Evolutionary conservation across 768 basidiomycete species (phyloP).

Genomic region (Grammothele lineata): DNA sequence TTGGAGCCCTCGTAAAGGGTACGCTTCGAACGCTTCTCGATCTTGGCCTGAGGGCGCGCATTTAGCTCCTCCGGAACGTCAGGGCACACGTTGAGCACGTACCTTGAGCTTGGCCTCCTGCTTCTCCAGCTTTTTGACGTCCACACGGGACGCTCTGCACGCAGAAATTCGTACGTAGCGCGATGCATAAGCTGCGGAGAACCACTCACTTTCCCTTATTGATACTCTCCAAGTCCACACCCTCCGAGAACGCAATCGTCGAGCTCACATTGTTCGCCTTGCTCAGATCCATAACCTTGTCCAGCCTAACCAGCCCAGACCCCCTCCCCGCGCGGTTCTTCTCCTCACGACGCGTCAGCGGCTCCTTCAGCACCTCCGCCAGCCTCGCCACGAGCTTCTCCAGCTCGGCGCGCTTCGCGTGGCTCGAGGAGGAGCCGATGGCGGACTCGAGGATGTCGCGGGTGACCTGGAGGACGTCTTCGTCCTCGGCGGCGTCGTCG

Average conservation of each 20-base stretch:
- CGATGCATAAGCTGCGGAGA: constrained; percentile 14
- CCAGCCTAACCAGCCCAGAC: constrained; percentile 63
- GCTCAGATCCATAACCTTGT: constrained; percentile 87
- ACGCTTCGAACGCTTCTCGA: constrained; percentile 88
- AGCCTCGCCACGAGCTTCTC: constrained; percentile 66
- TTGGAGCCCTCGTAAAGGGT: constrained; percentile 92
- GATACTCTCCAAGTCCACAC: constrained; percentile 86
- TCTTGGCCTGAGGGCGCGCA: constrained; percentile 65
- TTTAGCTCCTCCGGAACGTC: neutral
- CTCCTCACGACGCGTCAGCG: constrained; percentile 52
- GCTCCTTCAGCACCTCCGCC: constrained; percentile 59
- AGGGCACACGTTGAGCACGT: neutral
- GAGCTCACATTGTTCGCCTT: constrained; percentile 70
- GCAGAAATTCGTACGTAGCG: neutral
- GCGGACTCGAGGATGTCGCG: constrained; percentile 75
- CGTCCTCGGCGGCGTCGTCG: constrained; percentile 86
- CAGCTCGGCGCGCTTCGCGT: constrained; percentile 40
- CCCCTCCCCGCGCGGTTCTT: constrained; percentile 48
- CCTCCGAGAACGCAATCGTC: constrained; percentile 75
- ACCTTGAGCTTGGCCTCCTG: constrained; percentile 95
- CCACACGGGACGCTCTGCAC: constrained; percentile 79
- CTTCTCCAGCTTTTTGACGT: constrained; percentile 94
- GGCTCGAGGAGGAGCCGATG: constrained; percentile 37
- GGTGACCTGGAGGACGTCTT: constrained; percentile 77
- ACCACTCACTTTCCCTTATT: constrained; percentile 83